phyloP scores from a whole-genome alignment of 179 eudicot genomes.

The Silene coronaria region DNA sequence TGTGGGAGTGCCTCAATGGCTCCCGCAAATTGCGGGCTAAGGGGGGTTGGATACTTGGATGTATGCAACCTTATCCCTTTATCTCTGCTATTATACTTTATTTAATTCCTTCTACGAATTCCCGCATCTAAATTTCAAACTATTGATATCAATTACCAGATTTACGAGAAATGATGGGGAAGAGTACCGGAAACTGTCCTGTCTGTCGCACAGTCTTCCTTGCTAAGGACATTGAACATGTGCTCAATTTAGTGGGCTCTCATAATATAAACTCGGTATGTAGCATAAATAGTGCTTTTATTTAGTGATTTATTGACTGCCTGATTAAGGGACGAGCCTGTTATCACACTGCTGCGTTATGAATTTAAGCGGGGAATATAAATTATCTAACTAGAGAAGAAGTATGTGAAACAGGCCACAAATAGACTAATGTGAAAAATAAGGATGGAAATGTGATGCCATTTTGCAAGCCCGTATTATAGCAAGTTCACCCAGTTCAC shows the following conservation, averaged over 20 bases:
- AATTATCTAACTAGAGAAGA: not conserved
- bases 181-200: constrained; percentile 62
- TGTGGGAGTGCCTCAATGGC: too few species aligned
- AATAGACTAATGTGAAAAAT: not conserved
- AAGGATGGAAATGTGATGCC: not conserved
- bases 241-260: constrained; percentile 63
- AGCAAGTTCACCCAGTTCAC: too few species aligned
- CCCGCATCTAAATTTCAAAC: constrained; percentile 5
- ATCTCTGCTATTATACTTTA: not conserved
- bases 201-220: constrained; percentile 81
- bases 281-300: constrained; percentile 4
- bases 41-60: too few species aligned
- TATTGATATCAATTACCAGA: constrained; percentile 28
- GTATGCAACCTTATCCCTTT: too few species aligned
- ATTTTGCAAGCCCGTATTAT: too few species aligned
- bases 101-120: not conserved
- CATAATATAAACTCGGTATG: constrained; percentile 46
- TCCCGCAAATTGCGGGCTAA: too few species aligned
- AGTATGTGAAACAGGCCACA: not conserved
- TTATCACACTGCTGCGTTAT: not conserved
- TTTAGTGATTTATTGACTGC: not conserved
- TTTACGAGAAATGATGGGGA: constrained; percentile 32
- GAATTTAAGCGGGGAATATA: not conserved
- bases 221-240: constrained; percentile 82
- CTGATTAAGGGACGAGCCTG: constrained; percentile 4